These are phyloP conservation scores for Alternaria viburni DNA, from an alignment of 2,329 filamentous ascomycete genomes.

Conservation along the genomic window DNA sequence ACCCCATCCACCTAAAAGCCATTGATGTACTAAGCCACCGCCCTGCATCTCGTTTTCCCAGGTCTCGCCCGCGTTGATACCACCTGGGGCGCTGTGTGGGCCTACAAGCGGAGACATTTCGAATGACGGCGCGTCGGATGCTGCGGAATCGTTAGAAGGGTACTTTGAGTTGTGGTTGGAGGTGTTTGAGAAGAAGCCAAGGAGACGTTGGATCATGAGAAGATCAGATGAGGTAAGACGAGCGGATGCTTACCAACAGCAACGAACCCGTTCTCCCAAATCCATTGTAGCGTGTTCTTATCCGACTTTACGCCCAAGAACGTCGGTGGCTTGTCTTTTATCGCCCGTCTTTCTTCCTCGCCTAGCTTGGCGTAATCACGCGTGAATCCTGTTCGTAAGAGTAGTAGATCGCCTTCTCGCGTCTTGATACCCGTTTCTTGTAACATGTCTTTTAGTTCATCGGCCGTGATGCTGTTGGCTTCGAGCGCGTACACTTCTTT, in stretches of 20 bases:
- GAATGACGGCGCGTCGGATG: slow-evolving; percentile 52
- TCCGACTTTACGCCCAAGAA: slow-evolving; percentile 52
- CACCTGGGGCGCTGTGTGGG: slow-evolving; percentile 37
- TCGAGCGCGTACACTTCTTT: slow-evolving; percentile 28
- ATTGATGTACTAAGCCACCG: slow-evolving; percentile 44
- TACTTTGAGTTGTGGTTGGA: not conserved
- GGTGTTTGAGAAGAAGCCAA: not conserved
- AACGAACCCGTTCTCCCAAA: slow-evolving; percentile 56
- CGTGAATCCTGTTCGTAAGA: slow-evolving; percentile 43
- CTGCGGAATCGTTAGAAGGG: slow-evolving; percentile 13
- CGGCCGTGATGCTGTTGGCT: slow-evolving; percentile 28
- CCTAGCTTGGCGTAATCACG: slow-evolving; percentile 45
- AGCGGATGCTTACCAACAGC: slow-evolving; percentile 43
- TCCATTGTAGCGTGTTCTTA: slow-evolving; percentile 49
- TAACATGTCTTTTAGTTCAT: slow-evolving; percentile 40
- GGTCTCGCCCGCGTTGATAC: slow-evolving; percentile 41
- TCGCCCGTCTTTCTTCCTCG: slow-evolving; percentile 28
- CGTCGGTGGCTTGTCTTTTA: slow-evolving; percentile 36
- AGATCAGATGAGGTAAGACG: not conserved
- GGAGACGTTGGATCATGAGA: not conserved
- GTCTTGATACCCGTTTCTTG: slow-evolving; percentile 45
- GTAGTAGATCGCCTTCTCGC: slow-evolving; percentile 37
- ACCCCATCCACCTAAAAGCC: slow-evolving; percentile 43
- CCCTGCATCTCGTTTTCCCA: slow-evolving; percentile 47
- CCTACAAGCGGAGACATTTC: slow-evolving; percentile 52